Evolutionary conservation across 306 rosid species (phyloP), one percentile per base, ranked within the genome.

Genomic region (Inga laurina): DNA sequence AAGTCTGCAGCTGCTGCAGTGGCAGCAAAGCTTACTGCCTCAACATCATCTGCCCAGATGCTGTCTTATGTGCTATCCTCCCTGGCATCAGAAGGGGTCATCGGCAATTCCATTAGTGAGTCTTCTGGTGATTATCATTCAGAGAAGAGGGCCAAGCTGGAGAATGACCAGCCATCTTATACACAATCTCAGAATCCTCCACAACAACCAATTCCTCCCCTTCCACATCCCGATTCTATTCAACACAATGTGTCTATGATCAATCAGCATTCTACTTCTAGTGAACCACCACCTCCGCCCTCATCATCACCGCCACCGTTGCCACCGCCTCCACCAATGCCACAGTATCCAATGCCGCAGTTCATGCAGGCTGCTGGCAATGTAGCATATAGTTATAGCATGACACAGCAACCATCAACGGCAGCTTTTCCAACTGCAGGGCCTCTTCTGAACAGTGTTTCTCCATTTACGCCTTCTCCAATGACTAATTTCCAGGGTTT

Each of bases 1-100:
- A 96, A 92, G 85, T 93, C 99, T 74, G 99, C 98, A 16, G 99
- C 99, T 39, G 99, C 99, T 44, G 99, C 98, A 19, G 97, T 96
- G 84, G 99, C 99, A 8, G 99, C 99, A 22, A 94, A 96, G 87
- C 90, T 96, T 67, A 91, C 99, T 3, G 98, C 97, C 24, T 96
- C 99, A 4, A 94, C 98, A 43, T 94, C 98, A 82, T 96, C 99
- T 0, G 98, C 91, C 18, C 91, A 96, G 87, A 92, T 96, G 99
- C 94, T 96, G 73, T 91, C 99, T 27, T 96, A 86, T 83, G 99
- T 94, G 87, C 89, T 96, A 34, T 96, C 99, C 77, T 94, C 99
- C 46, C 83, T 96, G 69, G 98, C 99, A 51, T 96, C 99, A 18
- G 99, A 96, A 88, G 97, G 99, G 15, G 95, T 96, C 75, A 90